These are phyloP conservation scores for Thelonectria olida DNA, from an alignment of 2,329 filamentous ascomycete genomes.

Conservation along the genomic window DNA sequence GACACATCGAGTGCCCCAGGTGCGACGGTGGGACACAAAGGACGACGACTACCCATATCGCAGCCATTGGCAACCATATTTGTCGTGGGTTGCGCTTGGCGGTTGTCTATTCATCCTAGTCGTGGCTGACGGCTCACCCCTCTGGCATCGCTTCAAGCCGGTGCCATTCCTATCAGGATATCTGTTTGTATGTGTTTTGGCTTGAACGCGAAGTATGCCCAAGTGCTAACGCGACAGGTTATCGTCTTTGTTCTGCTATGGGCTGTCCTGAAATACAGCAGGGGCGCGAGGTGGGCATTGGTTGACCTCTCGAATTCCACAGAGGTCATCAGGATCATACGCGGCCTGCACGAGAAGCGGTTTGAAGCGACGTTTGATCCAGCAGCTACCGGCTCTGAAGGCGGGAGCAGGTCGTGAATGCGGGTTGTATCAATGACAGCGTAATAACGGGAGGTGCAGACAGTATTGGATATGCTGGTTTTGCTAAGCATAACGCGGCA, in stretches of 20 bases:
- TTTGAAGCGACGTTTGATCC: neutral
- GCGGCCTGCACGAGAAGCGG: neutral
- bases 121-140: neutral
- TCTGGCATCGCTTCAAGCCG: neutral
- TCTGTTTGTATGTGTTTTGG: constrained; percentile 1
- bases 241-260: neutral
- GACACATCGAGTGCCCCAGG: neutral
- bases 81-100: neutral
- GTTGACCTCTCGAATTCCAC: neutral
- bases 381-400: neutral
- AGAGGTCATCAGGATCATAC: neutral
- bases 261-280: neutral
- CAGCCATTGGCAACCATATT: neutral
- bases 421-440: too few relatives aligned
- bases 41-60: constrained; percentile 2
- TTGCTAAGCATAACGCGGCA: too few relatives aligned
- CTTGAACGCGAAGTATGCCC: too few relatives aligned
- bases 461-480: too few relatives aligned
- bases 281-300: neutral
- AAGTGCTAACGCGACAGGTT: too few relatives aligned
- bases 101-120: neutral
- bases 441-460: too few relatives aligned
- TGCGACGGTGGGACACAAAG: neutral
- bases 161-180: neutral
- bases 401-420: too few relatives aligned